A percentile compares a stretch with the other conserved stretches of the same genome.
phyloP scores from a whole-genome alignment of 192 early-diverging fungal genomes.

The Podila epicladia region DNA sequence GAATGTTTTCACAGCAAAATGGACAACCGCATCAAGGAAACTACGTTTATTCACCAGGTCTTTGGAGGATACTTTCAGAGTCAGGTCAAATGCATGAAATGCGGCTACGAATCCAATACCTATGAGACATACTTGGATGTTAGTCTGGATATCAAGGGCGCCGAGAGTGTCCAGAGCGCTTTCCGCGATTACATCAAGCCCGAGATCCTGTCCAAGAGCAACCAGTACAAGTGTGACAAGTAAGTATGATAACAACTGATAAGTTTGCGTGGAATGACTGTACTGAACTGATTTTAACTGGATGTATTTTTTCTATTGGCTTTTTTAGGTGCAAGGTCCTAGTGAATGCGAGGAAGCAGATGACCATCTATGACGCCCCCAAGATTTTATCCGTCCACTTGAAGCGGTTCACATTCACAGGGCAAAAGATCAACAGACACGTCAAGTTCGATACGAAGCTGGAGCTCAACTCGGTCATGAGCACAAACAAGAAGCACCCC shows the following conservation, averaged over 20 bases:
- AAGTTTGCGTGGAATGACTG: not conserved
- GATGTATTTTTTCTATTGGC: not conserved
- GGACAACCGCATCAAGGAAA: constrained; percentile 75
- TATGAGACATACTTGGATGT: constrained; percentile 82
- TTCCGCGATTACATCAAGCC: constrained; percentile 76
- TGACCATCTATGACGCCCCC: constrained; percentile 80
- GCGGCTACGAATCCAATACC: constrained; percentile 79
- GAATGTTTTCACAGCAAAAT: constrained; percentile 55
- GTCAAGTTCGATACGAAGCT: constrained; percentile 72
- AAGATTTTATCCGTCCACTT: constrained; percentile 80
- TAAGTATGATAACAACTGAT: constrained; percentile 29
- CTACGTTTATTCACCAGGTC: constrained; percentile 78
- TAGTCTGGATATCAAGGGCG: constrained; percentile 77
- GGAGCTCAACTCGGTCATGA: constrained; percentile 72
- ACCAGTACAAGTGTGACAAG: constrained; percentile 84
- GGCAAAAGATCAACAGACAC: constrained; percentile 71
- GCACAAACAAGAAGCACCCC: constrained; percentile 42
- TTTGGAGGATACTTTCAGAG: constrained; percentile 88
- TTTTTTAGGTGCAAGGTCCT: constrained; percentile 72
- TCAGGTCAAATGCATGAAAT: constrained; percentile 80
- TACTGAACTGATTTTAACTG: too few relatives aligned
- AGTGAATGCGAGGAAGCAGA: constrained; percentile 83
- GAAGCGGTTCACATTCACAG: constrained; percentile 82
- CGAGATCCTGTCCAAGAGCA: constrained; percentile 72
- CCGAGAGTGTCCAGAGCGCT: constrained; percentile 70